Base-by-base conservation (phyloP, 805 yeast genomes). In the Hanseniaspora guilliermondii region DNA sequence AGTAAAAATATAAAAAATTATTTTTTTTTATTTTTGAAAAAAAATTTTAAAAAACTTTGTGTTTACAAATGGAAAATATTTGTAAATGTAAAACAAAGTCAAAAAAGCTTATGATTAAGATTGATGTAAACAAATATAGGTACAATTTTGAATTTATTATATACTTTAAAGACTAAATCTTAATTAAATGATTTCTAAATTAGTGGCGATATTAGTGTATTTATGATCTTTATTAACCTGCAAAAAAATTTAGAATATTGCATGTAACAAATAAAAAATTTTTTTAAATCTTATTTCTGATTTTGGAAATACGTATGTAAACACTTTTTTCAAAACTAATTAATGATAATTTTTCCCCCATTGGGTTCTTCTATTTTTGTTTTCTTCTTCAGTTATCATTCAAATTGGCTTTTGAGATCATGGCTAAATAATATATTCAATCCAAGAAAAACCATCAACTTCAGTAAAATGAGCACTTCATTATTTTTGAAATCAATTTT, bases 401-500 rank as follows among this genome's bases (percentile, higher is more conserved):
- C n/a, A n/a, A n/a, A n/a, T n/a, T n/a, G n/a, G n/a, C n/a, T n/a
- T n/a, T n/a, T n/a, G n/a, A n/a, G n/a, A n/a, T n/a, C n/a, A n/a
- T n/a, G n/a, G n/a, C n/a, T n/a, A n/a, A 30, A 11, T 11, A 30
- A 30, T 4, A 30, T 30, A 2, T 2, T 30, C 2, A 32, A 37
- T 16, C 21, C 40, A 37, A 37, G 16, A 37, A 8, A 37, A 37
- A 3, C 8, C 27, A 9, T 12, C 6, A 4, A 30, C 14, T 9
- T 30, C 33, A 30, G 2, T 2, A 30, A 11, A 17, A 42, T 42
- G 46, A 25, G n/a, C 14, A 32, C 27, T 17, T 25, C 27, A 42
- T 17, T 12, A 4, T 42, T n/a, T 16, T 27, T 14, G 52, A 6
- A 68, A 61, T 35, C 61, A 17, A 47, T 60, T 4, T 56, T 59